Conservation (phyloP, 495 filamentous ascomycete genomes). For the Saxophila tyrrhenica region DNA sequence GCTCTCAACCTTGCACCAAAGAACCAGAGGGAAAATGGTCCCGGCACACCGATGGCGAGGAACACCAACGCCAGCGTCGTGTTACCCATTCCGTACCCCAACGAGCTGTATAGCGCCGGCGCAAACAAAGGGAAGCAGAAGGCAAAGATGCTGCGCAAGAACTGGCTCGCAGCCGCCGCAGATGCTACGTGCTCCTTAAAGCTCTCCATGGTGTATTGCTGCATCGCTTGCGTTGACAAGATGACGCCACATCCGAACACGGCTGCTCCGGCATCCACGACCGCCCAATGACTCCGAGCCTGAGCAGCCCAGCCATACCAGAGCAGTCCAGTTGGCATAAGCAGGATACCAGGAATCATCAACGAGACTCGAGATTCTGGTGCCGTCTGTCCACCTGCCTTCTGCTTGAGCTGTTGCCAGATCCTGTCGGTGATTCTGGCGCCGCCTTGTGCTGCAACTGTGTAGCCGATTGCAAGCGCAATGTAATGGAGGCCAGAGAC, state of each 20-base stretch:
- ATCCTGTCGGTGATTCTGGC: slow-evolving; percentile 2
- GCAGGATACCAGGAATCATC: slow-evolving; percentile 16
- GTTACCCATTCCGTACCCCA: slow-evolving; percentile 13
- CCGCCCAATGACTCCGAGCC: slow-evolving; percentile 20
- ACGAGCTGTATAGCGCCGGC: slow-evolving; percentile 4
- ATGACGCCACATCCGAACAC: slow-evolving; percentile 3
- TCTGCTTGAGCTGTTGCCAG: slow-evolving; percentile 5
- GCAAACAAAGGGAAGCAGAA: slow-evolving; percentile 13
- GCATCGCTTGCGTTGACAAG: slow-evolving; percentile 6
- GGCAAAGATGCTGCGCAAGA: slow-evolving; percentile 5
- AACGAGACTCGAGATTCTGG: slow-evolving; percentile 27
- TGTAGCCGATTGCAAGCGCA: slow-evolving; percentile 21
- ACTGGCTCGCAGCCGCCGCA: slow-evolving; percentile 8
- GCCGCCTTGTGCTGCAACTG: slow-evolving; percentile 6
- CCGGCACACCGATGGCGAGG: slow-evolving; percentile 5
- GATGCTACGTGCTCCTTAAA: slow-evolving; percentile 7
- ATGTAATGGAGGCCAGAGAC: slow-evolving; percentile 27
- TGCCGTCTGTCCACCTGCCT: slow-evolving; percentile 1
- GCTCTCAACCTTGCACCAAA: slow-evolving; percentile 9
- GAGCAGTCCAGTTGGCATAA: slow-evolving; percentile 26
- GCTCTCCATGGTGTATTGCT: slow-evolving; percentile 8
- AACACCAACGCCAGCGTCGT: slow-evolving; percentile 5
- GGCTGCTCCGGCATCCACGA: slow-evolving; percentile 6
- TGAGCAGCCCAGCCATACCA: slow-evolving; percentile 29
- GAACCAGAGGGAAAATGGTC: slow-evolving; percentile 6